Conservation (phyloP, 163 green algal genomes). For the Smithsoniella earleae region DNA sequence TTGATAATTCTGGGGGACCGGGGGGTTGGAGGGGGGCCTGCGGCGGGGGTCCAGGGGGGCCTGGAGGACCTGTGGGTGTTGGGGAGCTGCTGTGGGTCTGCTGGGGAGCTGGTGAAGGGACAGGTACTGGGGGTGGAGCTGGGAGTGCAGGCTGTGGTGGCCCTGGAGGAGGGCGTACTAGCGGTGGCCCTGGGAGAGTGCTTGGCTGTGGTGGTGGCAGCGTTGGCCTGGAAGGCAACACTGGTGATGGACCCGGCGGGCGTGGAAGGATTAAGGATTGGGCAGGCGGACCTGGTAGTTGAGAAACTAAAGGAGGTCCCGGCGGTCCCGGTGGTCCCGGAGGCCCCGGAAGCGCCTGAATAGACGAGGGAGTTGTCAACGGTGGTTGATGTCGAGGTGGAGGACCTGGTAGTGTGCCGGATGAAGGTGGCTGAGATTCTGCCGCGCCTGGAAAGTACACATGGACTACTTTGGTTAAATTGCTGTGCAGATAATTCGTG, state of each 20-base stretch:
- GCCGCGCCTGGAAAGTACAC: too few species aligned
- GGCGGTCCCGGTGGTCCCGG: background rate
- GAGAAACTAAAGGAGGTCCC: background rate
- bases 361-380: background rate
- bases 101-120: background rate
- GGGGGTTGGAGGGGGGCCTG: background rate
- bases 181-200: background rate
- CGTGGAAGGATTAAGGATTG: background rate
- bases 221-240: background rate
- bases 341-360: background rate
- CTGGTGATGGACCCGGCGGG: background rate
- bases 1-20: background rate
- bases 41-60: background rate
- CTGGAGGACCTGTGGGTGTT: background rate
- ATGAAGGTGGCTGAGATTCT: too few species aligned
- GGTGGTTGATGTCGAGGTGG: background rate
- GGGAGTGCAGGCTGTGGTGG: background rate
- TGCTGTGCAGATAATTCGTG: background rate
- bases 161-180: background rate
- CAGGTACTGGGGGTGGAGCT: background rate
- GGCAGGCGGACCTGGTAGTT: background rate
- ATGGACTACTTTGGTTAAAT: too few species aligned
- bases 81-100: background rate
- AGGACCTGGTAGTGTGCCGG: background rate
- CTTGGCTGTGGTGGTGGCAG: background rate